Evolutionary conservation across 1,284 basidiomycete species (phyloP), one percentile per base, ranked within the genome.

Genomic region (Inonotus hispidus): DNA sequence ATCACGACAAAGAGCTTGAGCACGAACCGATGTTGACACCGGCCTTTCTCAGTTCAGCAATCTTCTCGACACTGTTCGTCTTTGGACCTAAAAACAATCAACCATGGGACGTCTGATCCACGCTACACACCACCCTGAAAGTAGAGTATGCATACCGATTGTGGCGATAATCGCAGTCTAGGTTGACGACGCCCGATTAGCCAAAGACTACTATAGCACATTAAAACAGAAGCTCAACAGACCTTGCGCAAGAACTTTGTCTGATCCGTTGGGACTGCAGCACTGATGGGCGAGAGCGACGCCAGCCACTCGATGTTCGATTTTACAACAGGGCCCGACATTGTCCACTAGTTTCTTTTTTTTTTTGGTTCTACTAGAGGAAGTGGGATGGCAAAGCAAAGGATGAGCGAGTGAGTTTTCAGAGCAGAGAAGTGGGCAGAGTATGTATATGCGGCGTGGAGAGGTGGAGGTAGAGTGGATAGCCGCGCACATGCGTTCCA

Each of bases 121-220:
- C 55, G 60, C 25, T 64, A 57, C 38, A 47, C 55, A 5, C 54
- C 8, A 56, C 59, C 55, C 39, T 47, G 6, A 63, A 16, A 47
- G 59, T 11, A 45, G 43, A 43, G n/a, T 53, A 53, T 37, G 58
- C 78, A 64, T 68, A 92, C 94, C 95, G 71, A 98, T 98, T 64
- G 95, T 98, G 63, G 93, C 95, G 72, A 98, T 97, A 78, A 98
- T 97, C 64, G 90, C 81, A 19, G 94, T 97, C 95, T 98, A 68
- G 1, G 49, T 21, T 29, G 13, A 53, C 53, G 65, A 49, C 59
- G 58, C 50, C 37, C 21, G 25, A 5, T 45, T 13, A 57, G 46
- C 39, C 61, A 55, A 19, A 16, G 53, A 43, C 7, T 11, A 39
- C 49, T n/a, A 35, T 8, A 63, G 67, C 37, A 62, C 67, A 50